Percentiles rank a stretch among this genome's conserved stretches.
phyloP scores from a whole-genome alignment of 148 eudicot species.

The Spergularia marina region DNA sequence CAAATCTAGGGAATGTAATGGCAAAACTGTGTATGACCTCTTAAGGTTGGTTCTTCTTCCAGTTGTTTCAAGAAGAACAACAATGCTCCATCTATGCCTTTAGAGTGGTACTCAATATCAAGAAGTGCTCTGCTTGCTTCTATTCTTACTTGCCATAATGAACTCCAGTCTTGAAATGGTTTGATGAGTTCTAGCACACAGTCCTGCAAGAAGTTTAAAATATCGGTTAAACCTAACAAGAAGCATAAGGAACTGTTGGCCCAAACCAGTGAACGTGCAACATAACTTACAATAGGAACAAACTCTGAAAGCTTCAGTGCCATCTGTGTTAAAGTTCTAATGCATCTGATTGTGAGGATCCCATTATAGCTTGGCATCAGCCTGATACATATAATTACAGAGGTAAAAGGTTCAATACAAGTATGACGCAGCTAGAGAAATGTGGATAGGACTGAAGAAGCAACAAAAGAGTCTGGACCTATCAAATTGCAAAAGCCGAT shows the following conservation, averaged over 20 bases:
- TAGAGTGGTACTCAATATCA: constrained; percentile 72
- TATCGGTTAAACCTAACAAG: constrained; percentile 14
- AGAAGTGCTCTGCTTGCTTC: constrained; percentile 87
- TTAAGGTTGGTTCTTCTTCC: constrained; percentile 72
- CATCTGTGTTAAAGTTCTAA: constrained; percentile 77
- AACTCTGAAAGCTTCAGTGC: constrained; percentile 80
- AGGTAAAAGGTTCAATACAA: constrained; percentile 3
- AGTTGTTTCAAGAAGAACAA: constrained; percentile 60
- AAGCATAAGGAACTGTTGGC: neutral
- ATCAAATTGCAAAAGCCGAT: constrained; percentile 92
- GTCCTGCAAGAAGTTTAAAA: constrained; percentile 46
- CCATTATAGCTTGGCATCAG: constrained; percentile 98
- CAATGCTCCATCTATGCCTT: constrained; percentile 78
- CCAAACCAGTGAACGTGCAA: constrained; percentile 3
- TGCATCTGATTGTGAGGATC: constrained; percentile 74
- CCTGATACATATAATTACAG: constrained; percentile 41
- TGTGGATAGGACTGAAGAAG: constrained; percentile 1
- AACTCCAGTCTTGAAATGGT: constrained; percentile 55
- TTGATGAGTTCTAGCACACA: constrained; percentile 55
- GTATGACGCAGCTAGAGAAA: neutral
- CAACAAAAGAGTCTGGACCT: constrained; percentile 45
- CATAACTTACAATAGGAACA: constrained; percentile 61
- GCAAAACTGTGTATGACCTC: constrained; percentile 48
- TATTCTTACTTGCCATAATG: constrained; percentile 76
- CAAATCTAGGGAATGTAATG: neutral